Evolutionary conservation across 1,139 yeast genomes (phyloP).

Genomic region (Candida smagusa): DNA sequence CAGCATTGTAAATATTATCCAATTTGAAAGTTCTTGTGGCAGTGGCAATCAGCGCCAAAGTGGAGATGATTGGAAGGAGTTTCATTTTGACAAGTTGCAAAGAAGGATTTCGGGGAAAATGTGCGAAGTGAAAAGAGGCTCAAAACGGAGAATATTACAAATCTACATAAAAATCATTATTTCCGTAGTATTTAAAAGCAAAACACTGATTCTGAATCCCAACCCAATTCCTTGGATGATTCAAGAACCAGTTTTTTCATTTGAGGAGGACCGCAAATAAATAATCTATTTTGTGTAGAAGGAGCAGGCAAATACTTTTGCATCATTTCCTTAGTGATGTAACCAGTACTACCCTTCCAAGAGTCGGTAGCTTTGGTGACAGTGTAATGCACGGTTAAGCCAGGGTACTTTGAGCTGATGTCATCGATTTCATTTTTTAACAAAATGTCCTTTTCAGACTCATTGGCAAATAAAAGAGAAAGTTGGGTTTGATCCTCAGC

Average conservation of each 20-base stretch:
- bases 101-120: neutral
- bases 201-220: conserved; percentile 60
- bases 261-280: conserved; percentile 75
- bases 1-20: conserved; percentile 12
- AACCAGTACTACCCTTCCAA: conserved; percentile 63
- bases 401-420: conserved; percentile 58
- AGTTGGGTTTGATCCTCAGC: conserved; percentile 62
- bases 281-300: conserved; percentile 42
- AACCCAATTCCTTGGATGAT: conserved; percentile 57
- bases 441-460: conserved; percentile 68
- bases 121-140: conserved; percentile 5
- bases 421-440: conserved; percentile 70
- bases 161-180: neutral
- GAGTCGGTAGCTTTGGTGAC: conserved; percentile 30
- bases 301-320: conserved; percentile 50
- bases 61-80: conserved; percentile 1
- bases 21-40: conserved; percentile 8
- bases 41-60: conserved; percentile 1
- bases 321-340: conserved; percentile 56
- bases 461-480: conserved; percentile 64
- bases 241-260: conserved; percentile 55
- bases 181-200: conserved; percentile 43
- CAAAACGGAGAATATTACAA: neutral
- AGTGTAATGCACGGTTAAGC: conserved; percentile 52
- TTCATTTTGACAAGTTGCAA: conserved; percentile 1